A percentile compares a stretch with the other conserved stretches of the same genome.
These are phyloP conservation scores for Paratrypanosoma confusum DNA, from an alignment of 208 protist species.

Conservation along the genomic window DNA sequence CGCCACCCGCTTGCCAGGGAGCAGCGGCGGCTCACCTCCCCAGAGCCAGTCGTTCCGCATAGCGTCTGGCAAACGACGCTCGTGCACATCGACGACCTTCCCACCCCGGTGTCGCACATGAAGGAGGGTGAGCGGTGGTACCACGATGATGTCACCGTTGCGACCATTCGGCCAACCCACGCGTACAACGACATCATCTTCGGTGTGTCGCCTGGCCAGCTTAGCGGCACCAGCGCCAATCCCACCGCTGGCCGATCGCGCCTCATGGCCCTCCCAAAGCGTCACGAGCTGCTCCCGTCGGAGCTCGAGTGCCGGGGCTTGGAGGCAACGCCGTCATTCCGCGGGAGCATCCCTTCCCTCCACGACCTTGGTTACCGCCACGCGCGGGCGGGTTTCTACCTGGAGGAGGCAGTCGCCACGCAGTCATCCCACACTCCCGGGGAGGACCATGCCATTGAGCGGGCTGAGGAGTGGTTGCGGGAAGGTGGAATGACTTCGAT, in stretches of 20 bases:
- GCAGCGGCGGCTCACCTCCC: not conserved
- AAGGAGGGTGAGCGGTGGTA: conserved; percentile 78
- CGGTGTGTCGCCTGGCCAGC: conserved; percentile 5
- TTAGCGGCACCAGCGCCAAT: not conserved
- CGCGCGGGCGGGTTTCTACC: conserved; percentile 20
- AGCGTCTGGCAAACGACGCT: conserved; percentile 83
- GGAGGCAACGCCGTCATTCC: conserved; percentile 19
- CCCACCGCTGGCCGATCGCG: not conserved
- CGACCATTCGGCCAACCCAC: conserved; percentile 61
- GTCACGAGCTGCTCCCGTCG: conserved; percentile 21
- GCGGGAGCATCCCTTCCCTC: conserved; percentile 55
- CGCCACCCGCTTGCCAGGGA: not conserved
- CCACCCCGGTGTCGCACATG: conserved; percentile 65
- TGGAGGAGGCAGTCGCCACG: conserved; percentile 65
- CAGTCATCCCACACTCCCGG: conserved; percentile 55
- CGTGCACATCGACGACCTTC: conserved; percentile 83
- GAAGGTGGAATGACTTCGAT: conserved; percentile 56
- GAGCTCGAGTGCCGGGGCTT: conserved; percentile 19
- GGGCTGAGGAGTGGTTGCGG: conserved; percentile 53
- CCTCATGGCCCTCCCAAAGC: not conserved
- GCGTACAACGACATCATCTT: conserved; percentile 49
- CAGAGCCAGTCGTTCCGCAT: conserved; percentile 25
- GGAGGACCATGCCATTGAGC: conserved; percentile 47
- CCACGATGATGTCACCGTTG: conserved; percentile 72
- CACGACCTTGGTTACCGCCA: conserved; percentile 55